Percentiles rank a stretch among this genome's conserved stretches.
Conservation (phyloP, 495 filamentous ascomycete genomes). For the Baudoinia panamericana region DNA sequence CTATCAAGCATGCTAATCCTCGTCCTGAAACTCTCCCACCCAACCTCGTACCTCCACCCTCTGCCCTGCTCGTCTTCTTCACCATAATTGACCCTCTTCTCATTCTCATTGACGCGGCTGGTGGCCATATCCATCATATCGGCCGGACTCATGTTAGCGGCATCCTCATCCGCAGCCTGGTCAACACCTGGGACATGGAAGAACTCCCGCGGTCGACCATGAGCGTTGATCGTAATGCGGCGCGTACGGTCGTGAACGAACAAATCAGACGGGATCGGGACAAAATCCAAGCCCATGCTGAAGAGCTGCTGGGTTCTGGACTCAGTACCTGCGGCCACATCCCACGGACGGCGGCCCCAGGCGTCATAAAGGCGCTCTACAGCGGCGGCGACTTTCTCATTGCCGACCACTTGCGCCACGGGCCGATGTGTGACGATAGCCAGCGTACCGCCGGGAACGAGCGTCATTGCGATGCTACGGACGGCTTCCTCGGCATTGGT, state of each 20-base stretch:
- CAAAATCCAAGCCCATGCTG: constrained; percentile 18
- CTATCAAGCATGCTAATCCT: constrained; percentile 7
- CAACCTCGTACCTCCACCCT: constrained; percentile 16
- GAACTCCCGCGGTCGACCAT: constrained; percentile 1
- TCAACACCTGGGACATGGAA: constrained; percentile 11
- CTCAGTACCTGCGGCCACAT: constrained; percentile 9
- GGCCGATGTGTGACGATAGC: constrained; percentile 16
- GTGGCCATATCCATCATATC: constrained; percentile 4
- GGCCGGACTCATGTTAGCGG: neutral
- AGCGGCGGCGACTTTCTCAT: constrained; percentile 11
- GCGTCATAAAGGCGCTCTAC: constrained; percentile 7
- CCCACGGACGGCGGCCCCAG: constrained; percentile 14
- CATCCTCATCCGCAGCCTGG: neutral
- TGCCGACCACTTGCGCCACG: constrained; percentile 8
- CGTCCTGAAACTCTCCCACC: constrained; percentile 16
- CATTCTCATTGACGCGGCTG: constrained; percentile 3
- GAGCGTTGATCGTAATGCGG: constrained; percentile 15
- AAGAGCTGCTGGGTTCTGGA: constrained; percentile 8
- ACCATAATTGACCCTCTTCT: constrained; percentile 2
- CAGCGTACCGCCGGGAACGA: constrained; percentile 8
- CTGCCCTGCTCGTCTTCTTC: constrained; percentile 9
- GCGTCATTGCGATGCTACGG: constrained; percentile 6
- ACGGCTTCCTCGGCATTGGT: constrained; percentile 13
- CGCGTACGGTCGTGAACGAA: constrained; percentile 9
- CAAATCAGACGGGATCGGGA: constrained; percentile 12